A percentile compares a stretch with the other conserved stretches of the same genome.
Conservation (phyloP, 345 rosid genomes). For the Eutrema yunnanense region DNA sequence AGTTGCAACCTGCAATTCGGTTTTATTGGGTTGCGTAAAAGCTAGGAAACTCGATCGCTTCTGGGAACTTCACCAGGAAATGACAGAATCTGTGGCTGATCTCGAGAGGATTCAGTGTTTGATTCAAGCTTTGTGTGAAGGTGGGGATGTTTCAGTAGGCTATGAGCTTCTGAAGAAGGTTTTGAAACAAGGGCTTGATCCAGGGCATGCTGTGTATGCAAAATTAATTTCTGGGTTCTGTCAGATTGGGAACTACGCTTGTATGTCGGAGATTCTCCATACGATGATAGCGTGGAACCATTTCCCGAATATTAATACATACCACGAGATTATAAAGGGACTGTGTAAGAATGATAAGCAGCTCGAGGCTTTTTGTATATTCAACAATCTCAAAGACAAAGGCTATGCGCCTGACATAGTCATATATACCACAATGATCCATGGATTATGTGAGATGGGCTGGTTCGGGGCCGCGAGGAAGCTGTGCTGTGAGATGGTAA, state of each 20-base stretch:
- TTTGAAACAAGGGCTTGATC: conserved; percentile 39
- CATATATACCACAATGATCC: conserved; percentile 52
- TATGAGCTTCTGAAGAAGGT: conserved; percentile 36
- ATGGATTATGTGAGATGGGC: conserved; percentile 50
- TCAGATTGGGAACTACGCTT: conserved; percentile 43
- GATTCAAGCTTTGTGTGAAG: conserved; percentile 54
- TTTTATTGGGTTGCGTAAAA: conserved; percentile 44
- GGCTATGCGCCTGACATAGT: conserved; percentile 47
- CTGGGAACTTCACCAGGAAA: conserved; percentile 45
- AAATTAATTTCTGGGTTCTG: conserved; percentile 51
- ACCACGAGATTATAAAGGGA: conserved; percentile 50
- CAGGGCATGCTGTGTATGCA: conserved; percentile 47
- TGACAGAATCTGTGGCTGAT: conserved; percentile 40
- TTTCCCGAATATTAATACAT: conserved; percentile 37
- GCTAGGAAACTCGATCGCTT: conserved; percentile 28
- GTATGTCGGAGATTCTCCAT: conserved; percentile 44
- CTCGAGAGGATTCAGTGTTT: conserved; percentile 41
- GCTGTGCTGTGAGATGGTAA: conserved; percentile 60
- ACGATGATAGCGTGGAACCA: conserved; percentile 37
- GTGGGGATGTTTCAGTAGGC: conserved; percentile 33
- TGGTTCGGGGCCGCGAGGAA: conserved; percentile 47
- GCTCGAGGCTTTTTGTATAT: conserved; percentile 47
- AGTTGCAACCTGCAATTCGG: conserved; percentile 43
- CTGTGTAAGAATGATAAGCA: conserved; percentile 40
- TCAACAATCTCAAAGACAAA: conserved; percentile 46